phyloP scores from a whole-genome alignment of 331 rosid genomes.

The Quercus phellos region DNA sequence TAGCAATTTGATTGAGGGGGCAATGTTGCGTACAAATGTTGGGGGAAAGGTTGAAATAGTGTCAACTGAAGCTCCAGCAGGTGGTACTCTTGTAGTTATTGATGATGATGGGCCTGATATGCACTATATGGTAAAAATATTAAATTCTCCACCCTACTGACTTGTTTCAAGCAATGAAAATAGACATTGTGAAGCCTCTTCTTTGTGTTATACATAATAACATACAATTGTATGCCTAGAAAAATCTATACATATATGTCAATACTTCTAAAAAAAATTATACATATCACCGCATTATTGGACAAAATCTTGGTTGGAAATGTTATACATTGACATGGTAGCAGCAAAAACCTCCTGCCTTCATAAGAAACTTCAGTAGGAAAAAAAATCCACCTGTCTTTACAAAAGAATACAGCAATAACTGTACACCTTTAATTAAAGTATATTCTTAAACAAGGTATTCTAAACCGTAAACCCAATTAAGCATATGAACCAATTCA shows the following conservation, averaged over 20 bases:
- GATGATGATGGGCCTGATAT: constrained; percentile 98
- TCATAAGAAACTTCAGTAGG: not conserved
- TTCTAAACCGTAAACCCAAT: not conserved
- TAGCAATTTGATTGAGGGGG: constrained; percentile 86
- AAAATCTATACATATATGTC: not conserved
- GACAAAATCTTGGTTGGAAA: too few species aligned
- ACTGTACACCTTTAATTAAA: not conserved
- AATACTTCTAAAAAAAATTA: not conserved
- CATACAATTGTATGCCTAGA: not conserved
- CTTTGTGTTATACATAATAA: not conserved
- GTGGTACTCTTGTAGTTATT: constrained; percentile 75
- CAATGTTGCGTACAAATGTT: constrained; percentile 71
- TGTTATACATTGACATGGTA: too few species aligned
- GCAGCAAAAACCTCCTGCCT: too few species aligned
- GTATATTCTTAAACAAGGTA: not conserved
- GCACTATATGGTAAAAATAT: constrained; percentile 82
- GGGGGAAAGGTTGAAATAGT: constrained; percentile 84
- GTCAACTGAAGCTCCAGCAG: constrained; percentile 84
- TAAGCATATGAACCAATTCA: not conserved
- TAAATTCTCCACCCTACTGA: constrained; percentile 8
- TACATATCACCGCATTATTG: too few species aligned
- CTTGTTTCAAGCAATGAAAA: constrained; percentile 9
- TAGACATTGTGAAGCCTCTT: not conserved
- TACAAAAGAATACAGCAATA: not conserved
- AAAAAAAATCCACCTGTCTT: not conserved